Evolutionary conservation across 2,329 filamentous ascomycete species (phyloP).

Genomic region (Beauveria sp.): DNA sequence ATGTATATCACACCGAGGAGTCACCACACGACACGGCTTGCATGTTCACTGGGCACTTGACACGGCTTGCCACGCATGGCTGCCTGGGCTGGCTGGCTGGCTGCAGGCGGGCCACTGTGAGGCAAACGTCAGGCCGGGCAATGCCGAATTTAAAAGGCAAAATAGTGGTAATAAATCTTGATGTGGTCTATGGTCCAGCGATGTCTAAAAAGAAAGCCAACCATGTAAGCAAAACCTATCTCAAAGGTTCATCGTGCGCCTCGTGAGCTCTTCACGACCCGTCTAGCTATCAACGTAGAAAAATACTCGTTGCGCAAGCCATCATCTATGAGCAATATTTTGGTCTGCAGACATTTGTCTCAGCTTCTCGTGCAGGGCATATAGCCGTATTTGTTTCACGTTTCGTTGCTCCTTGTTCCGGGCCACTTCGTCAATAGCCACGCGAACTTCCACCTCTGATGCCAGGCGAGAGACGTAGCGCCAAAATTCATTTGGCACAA

Average conservation of each 20-base stretch:
- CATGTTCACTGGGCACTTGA: conserved; percentile 2
- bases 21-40: neutral
- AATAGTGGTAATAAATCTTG: neutral
- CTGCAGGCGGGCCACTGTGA: conserved; percentile 4
- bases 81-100: conserved; percentile 5
- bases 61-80: conserved; percentile 5
- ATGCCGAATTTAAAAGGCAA: neutral
- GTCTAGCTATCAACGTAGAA: neutral
- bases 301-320: neutral
- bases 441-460: conserved; percentile 53
- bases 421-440: conserved; percentile 53
- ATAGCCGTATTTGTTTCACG: conserved; percentile 17
- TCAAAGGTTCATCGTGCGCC: neutral
- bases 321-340: neutral
- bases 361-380: conserved; percentile 17
- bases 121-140: conserved; percentile 5
- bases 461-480: conserved; percentile 38
- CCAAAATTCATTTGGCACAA: conserved; percentile 2
- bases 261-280: neutral
- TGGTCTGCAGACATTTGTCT: conserved; percentile 12
- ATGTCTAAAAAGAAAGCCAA: neutral
- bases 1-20: neutral
- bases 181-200: neutral
- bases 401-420: conserved; percentile 27
- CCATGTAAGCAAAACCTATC: neutral